A percentile compares a stretch with the other conserved stretches of the same genome.
These are phyloP conservation scores for Cordyceps tenuipes DNA, from an alignment of 2,329 filamentous ascomycete genomes.

Conservation along the genomic window DNA sequence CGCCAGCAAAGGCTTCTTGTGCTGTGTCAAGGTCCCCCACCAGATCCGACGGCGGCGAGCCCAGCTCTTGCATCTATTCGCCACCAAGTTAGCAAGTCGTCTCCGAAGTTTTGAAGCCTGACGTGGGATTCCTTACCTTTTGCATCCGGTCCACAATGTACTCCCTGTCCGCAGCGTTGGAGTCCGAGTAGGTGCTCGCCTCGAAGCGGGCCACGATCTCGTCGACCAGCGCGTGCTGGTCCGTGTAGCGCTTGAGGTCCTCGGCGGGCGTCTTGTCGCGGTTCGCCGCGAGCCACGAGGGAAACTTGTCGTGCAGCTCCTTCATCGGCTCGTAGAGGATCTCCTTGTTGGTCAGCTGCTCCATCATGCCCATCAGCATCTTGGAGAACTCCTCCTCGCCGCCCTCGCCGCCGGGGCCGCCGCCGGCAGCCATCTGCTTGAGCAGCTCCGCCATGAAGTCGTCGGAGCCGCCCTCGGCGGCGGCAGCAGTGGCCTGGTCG, in stretches of 20 bases:
- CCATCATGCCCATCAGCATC: constrained; percentile 97
- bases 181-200: constrained; percentile 69
- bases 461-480: constrained; percentile 57
- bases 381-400: constrained; percentile 82
- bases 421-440: constrained; percentile 59
- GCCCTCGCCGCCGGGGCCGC: constrained; percentile 47
- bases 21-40: constrained; percentile 83
- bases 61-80: constrained; percentile 86
- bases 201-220: constrained; percentile 92
- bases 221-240: constrained; percentile 68
- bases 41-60: constrained; percentile 81
- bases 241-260: constrained; percentile 71
- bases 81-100: not conserved
- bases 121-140: constrained; percentile 55
- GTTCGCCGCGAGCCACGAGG: constrained; percentile 78
- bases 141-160: constrained; percentile 98
- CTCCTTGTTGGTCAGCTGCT: constrained; percentile 96
- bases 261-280: constrained; percentile 54
- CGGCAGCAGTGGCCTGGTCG: constrained; percentile 73
- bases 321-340: constrained; percentile 99
- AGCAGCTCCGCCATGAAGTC: constrained; percentile 89
- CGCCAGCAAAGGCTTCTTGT: constrained; percentile 58
- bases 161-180: constrained; percentile 71
- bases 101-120: not conserved
- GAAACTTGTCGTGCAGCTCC: constrained; percentile 88